Base-by-base conservation (phyloP, 305 asterid species). In the Nicotiana rustica region DNA sequence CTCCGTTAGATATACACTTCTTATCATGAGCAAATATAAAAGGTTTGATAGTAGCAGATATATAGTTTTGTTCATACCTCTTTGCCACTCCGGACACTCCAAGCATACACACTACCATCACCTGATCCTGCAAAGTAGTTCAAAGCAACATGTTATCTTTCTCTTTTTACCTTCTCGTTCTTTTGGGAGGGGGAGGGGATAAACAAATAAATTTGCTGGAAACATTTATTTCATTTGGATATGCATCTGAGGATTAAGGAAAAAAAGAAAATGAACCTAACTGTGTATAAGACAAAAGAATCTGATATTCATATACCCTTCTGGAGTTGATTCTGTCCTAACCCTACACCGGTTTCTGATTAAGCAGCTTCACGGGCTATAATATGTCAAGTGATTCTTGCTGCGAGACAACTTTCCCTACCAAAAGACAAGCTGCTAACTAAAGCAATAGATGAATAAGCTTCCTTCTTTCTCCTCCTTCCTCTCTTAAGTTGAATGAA, bases 21-120 rank as follows among this genome's bases (percentile, higher is more conserved):
- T 29, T 25, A 67, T 67, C 47, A 47, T 21, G 14, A 49, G 79
- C 47, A 80, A 47, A 29, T 15, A 56, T 18, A 36, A 31, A n/a
- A 55, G 56, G 9, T 47, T 71, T 47, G 15, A 73, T 47, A 73
- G 36, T 21, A 73, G 79, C 62, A 73, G 79, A 21, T 10, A n/a
- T 52, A 82, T 77, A 29, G 10, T 29, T 75, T 18, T 25, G 65
- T 15, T 14, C 88, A 14, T 92, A 96, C 98, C 87, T 97, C 98
- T 91, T 97, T 95, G 85, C 99, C 98, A 78, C 93, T 95, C 84
- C 98, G 95, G 81, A 92, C 96, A 86, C 94, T 93, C 98, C 98
- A 97, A 84, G 93, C 98, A 90, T 87, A 95, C 67, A 97, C 97
- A 87, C 93, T 97, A 78, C 99, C 98, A 85, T 97, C 97, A 59